phyloP scores from a whole-genome alignment of 495 filamentous ascomycete species.

The Entonaema liquescens region DNA sequence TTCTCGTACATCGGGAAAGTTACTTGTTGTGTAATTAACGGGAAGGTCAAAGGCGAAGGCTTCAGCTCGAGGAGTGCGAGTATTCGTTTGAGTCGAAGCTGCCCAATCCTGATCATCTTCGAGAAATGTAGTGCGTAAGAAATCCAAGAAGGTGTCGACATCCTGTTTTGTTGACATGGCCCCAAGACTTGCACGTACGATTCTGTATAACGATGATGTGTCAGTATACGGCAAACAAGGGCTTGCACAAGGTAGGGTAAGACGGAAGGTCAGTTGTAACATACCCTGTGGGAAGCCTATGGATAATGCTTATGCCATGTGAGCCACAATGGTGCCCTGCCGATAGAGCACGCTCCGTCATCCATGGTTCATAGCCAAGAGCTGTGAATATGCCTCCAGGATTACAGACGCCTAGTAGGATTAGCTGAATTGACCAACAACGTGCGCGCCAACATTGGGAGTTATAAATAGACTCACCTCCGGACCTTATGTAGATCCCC shows the following conservation, averaged over 20 bases:
- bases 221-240: conserved; percentile 20
- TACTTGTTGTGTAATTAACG: conserved; percentile 33
- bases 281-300: conserved; percentile 63
- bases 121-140: conserved; percentile 63
- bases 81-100: conserved; percentile 15
- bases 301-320: conserved; percentile 58
- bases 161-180: conserved; percentile 74
- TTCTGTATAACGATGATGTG: conserved; percentile 44
- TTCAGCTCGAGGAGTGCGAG: conserved; percentile 26
- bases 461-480: conserved; percentile 59
- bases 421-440: conserved; percentile 59
- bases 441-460: conserved; percentile 56
- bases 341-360: conserved; percentile 67
- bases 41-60: conserved; percentile 32
- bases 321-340: conserved; percentile 70
- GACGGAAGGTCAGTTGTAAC: conserved; percentile 43
- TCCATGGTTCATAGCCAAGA: conserved; percentile 62
- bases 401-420: conserved; percentile 54
- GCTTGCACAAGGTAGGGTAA: conserved; percentile 17
- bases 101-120: conserved; percentile 36
- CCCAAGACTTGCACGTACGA: conserved; percentile 73
- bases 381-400: conserved; percentile 56
- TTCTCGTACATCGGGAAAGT: conserved; percentile 38
- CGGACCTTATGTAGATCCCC: conserved; percentile 74
- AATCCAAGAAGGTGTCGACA: conserved; percentile 65